Conservation (phyloP, 108 stramenopile genomes). For the Bacterosira constricta region DNA sequence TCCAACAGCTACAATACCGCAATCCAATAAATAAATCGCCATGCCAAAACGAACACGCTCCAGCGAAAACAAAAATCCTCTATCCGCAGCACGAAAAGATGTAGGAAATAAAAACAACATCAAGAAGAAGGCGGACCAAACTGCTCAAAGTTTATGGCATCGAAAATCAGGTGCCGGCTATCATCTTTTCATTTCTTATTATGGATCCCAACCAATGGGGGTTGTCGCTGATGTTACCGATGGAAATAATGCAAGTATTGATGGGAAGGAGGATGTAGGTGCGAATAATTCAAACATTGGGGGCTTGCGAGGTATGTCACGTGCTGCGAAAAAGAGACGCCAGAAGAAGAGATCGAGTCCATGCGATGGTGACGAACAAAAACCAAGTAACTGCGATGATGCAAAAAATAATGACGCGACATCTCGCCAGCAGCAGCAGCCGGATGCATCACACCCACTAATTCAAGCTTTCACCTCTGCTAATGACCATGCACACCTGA, state of each 20-base stretch:
- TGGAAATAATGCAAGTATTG: neutral
- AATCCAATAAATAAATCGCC: too few species aligned
- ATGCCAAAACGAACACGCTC: too few species aligned
- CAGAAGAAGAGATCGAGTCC: slow-evolving; percentile 46
- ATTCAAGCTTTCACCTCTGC: slow-evolving; percentile 29
- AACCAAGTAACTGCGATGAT: neutral
- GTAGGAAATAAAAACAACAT: neutral
- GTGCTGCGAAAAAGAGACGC: slow-evolving; percentile 62
- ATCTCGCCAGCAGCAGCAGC: neutral
- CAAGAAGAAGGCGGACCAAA: neutral
- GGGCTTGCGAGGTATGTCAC: slow-evolving; percentile 50
- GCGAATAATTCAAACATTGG: slow-evolving; percentile 2
- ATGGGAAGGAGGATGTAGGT: neutral
- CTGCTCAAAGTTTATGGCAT: slow-evolving; percentile 59
- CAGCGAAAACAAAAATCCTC: too few species aligned
- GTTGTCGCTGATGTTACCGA: slow-evolving; percentile 28
- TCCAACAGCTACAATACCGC: too few species aligned
- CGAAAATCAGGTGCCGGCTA: slow-evolving; percentile 70
- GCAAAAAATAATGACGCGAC: neutral
- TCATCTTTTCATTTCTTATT: slow-evolving; percentile 66
- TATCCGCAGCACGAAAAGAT: too few species aligned
- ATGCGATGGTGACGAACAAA: neutral
- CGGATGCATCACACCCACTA: slow-evolving; percentile 36
- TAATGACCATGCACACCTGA: slow-evolving; percentile 24
- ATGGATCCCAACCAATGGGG: slow-evolving; percentile 60